A percentile compares a stretch with the other conserved stretches of the same genome.
Conservation (phyloP, 2,329 filamentous ascomycete genomes). For the Aspergillus fischeri region DNA sequence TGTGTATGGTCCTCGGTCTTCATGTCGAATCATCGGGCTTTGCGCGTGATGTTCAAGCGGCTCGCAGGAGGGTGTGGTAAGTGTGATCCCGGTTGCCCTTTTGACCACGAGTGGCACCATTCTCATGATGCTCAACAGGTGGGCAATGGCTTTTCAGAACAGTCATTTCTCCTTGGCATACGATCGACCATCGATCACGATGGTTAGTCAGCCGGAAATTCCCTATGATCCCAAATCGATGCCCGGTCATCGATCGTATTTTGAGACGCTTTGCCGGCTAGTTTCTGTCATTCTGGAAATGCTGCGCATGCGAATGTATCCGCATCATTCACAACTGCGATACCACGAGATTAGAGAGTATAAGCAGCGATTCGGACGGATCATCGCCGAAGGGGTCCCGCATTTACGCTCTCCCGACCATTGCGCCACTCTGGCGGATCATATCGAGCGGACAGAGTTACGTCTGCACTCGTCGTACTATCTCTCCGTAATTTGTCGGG, state of each 20-base stretch:
- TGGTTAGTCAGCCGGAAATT: constrained; percentile 46
- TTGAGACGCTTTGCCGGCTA: constrained; percentile 53
- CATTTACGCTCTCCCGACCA: constrained; percentile 49
- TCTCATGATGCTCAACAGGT: constrained; percentile 25
- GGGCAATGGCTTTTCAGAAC: constrained; percentile 59
- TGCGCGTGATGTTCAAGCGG: constrained; percentile 40
- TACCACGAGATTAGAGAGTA: constrained; percentile 52
- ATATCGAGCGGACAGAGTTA: constrained; percentile 55
- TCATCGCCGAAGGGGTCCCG: constrained; percentile 53
- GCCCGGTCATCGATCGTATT: constrained; percentile 50
- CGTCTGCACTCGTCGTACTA: constrained; percentile 60
- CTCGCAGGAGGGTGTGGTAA: constrained; percentile 37
- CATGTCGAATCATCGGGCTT: constrained; percentile 52
- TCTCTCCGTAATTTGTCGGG: constrained; percentile 55
- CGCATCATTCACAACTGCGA: constrained; percentile 46
- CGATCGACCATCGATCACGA: constrained; percentile 52
- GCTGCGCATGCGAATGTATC: constrained; percentile 49
- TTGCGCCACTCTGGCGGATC: constrained; percentile 40
- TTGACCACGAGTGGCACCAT: not conserved
- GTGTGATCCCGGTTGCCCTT: constrained; percentile 1
- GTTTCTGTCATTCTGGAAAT: constrained; percentile 51
- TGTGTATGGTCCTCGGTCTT: constrained; percentile 56
- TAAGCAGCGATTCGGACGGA: constrained; percentile 51
- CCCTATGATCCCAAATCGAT: constrained; percentile 48
- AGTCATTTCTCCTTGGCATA: constrained; percentile 59